A percentile compares a stretch with the other conserved stretches of the same genome.
Conservation (phyloP, 495 filamentous ascomycete species). For the Friedmanniomyces endolithicus region DNA sequence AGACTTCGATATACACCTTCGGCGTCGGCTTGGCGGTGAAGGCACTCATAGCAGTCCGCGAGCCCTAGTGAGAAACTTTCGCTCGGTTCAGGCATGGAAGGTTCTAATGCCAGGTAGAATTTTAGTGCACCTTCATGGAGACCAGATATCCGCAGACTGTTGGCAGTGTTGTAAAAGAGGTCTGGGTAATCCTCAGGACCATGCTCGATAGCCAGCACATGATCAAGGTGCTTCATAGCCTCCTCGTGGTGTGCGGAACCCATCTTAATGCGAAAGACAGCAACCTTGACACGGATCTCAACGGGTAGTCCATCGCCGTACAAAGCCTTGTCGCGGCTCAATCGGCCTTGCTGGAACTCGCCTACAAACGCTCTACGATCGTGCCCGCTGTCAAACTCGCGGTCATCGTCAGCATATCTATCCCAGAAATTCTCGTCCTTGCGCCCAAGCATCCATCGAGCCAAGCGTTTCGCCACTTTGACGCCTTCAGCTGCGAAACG, state of each 20-base stretch:
- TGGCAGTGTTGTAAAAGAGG: constrained; percentile 61
- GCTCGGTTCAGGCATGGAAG: constrained; percentile 45
- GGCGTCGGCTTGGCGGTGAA: constrained; percentile 52
- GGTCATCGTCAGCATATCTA: constrained; percentile 55
- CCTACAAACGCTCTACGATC: constrained; percentile 45
- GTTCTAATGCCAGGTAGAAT: constrained; percentile 59
- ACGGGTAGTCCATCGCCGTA: constrained; percentile 67
- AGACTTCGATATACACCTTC: constrained; percentile 62
- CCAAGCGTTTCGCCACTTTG: constrained; percentile 50
- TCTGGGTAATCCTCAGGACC: constrained; percentile 35
- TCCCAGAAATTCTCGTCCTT: constrained; percentile 70
- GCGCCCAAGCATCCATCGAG: constrained; percentile 73
- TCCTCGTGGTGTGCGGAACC: constrained; percentile 51
- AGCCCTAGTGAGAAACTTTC: constrained; percentile 54
- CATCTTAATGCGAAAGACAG: constrained; percentile 61
- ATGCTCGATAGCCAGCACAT: constrained; percentile 43
- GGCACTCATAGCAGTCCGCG: constrained; percentile 55
- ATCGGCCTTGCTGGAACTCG: constrained; percentile 43
- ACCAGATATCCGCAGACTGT: constrained; percentile 47
- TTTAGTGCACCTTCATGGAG: constrained; percentile 51
- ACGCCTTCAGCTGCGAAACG: constrained; percentile 40
- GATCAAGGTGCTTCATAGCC: constrained; percentile 58
- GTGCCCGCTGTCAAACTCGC: constrained; percentile 79
- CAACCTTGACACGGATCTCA: constrained; percentile 77
- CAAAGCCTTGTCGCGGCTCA: constrained; percentile 35